Conservation (phyloP, 192 early-diverging fungal genomes). For the Backusella parvicylindrica region DNA sequence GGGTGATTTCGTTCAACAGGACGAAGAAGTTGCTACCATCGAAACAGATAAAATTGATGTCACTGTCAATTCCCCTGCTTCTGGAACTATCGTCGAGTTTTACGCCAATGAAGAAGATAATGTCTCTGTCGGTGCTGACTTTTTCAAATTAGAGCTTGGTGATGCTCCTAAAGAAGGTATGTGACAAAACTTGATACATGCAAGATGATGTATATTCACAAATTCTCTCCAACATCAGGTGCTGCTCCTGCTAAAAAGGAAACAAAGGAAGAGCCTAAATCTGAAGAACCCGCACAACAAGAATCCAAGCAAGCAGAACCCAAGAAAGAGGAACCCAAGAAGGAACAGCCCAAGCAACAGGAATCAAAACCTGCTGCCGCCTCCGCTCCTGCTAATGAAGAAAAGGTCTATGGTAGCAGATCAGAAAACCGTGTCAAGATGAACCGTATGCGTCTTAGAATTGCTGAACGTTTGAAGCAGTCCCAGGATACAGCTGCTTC, state of each 20-base stretch:
- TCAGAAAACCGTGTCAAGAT: slow-evolving; percentile 74
- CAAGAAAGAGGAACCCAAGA: slow-evolving; percentile 34
- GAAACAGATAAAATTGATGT: slow-evolving; percentile 99
- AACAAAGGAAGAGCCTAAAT: slow-evolving; percentile 37
- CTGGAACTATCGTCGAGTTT: slow-evolving; percentile 69
- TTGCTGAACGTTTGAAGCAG: slow-evolving; percentile 93
- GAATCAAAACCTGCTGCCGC: slow-evolving; percentile 32
- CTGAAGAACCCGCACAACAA: slow-evolving; percentile 37
- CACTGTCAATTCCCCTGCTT: slow-evolving; percentile 91
- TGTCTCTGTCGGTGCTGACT: slow-evolving; percentile 65
- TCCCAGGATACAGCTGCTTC: slow-evolving; percentile 96
- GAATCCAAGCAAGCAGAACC: slow-evolving; percentile 33
- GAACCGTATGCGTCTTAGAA: slow-evolving; percentile 96
- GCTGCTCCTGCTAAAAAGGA: slow-evolving; percentile 28
- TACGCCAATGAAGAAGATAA: slow-evolving; percentile 35
- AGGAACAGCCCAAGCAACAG: slow-evolving; percentile 39
- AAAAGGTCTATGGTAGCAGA: slow-evolving; percentile 30
- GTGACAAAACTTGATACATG: too few relatives aligned
- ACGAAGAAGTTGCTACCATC: slow-evolving; percentile 95
- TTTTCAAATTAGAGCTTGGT: slow-evolving; percentile 87
- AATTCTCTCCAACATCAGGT: background rate
- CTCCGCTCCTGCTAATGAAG: background rate
- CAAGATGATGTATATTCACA: background rate
- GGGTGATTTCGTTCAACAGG: slow-evolving; percentile 91
- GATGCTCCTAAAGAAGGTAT: slow-evolving; percentile 63